Percentiles rank a stretch among this genome's conserved stretches.
phyloP scores from a whole-genome alignment of 1,284 basidiomycete genomes.

The Cutaneotrichosporon sp. region DNA sequence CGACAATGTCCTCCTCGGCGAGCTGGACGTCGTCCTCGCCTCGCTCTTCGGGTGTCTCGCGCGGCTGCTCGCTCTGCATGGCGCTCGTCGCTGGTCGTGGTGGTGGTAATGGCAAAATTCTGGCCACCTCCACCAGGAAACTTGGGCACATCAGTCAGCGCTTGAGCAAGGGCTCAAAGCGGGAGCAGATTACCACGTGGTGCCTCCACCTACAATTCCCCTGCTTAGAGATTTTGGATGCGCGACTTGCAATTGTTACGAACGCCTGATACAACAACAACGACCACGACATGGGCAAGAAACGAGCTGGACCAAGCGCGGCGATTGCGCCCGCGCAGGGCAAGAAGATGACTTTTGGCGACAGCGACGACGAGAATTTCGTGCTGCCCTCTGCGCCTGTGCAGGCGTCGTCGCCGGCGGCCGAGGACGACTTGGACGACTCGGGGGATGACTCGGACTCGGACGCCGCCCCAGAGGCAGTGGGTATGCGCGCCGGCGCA shows the following conservation, averaged over 20 bases:
- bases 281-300: constrained; percentile 15
- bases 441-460: constrained; percentile 24
- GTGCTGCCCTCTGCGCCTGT: not conserved
- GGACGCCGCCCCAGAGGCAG: constrained; percentile 40
- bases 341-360: constrained; percentile 30
- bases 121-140: constrained; percentile 4
- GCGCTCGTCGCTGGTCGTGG: not conserved
- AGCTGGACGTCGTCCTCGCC: constrained; percentile 39
- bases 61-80: not conserved
- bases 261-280: not conserved
- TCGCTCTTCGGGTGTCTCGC: not conserved
- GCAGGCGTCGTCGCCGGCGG: not conserved
- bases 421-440: constrained; percentile 6
- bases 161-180: not conserved
- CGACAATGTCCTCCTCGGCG: constrained; percentile 43
- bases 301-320: constrained; percentile 9
- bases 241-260: too few relatives aligned
- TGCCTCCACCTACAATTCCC: not conserved
- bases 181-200: not conserved
- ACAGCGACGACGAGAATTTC: constrained; percentile 10
- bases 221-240: constrained; percentile 1
- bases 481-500: constrained; percentile 20
- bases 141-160: too few relatives aligned
- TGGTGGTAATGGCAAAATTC: constrained; percentile 1
- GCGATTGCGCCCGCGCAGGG: constrained; percentile 23